Conservation (phyloP, 2,329 filamentous ascomycete genomes). For the Mycosphaerella arachidis region DNA sequence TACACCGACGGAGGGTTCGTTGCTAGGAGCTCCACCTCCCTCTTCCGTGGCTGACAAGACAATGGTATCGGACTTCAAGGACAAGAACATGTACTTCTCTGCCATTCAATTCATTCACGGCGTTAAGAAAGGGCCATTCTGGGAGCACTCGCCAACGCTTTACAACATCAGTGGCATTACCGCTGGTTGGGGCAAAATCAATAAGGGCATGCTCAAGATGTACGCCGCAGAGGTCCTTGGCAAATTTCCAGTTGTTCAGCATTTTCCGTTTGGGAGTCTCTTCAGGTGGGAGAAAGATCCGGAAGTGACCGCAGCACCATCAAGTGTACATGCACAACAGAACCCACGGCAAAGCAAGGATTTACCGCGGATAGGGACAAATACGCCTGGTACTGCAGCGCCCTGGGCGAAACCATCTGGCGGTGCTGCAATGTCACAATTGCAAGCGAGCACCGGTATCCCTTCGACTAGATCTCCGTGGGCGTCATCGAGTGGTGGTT, state of each 20-base stretch:
- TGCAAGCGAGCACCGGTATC: slow-evolving; percentile 26
- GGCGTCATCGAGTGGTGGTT: slow-evolving; percentile 9
- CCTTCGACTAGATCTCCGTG: slow-evolving; percentile 29
- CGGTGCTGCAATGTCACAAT: slow-evolving; percentile 18
- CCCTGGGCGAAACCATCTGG: slow-evolving; percentile 24
- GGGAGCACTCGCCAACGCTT: slow-evolving; percentile 86
- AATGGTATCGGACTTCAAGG: slow-evolving; percentile 39
- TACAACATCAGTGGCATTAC: slow-evolving; percentile 91
- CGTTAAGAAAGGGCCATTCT: slow-evolving; percentile 93
- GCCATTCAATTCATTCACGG: slow-evolving; percentile 96
- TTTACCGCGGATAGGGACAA: slow-evolving; percentile 12
- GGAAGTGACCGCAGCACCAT: slow-evolving; percentile 29
- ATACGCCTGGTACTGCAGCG: slow-evolving; percentile 22
- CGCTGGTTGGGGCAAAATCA: slow-evolving; percentile 94
- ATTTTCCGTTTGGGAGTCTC: slow-evolving; percentile 59
- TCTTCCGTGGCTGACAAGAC: slow-evolving; percentile 54
- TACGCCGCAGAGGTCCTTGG: slow-evolving; percentile 93
- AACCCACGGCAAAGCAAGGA: slow-evolving; percentile 28
- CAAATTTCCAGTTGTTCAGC: slow-evolving; percentile 98
- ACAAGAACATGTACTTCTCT: slow-evolving; percentile 74
- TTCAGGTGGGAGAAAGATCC: slow-evolving; percentile 47
- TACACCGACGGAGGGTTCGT: slow-evolving; percentile 75
- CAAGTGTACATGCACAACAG: slow-evolving; percentile 27
- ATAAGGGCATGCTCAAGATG: slow-evolving; percentile 98
- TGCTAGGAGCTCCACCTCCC: slow-evolving; percentile 63